Percentiles rank a stretch among this genome's conserved stretches.
phyloP scores from a whole-genome alignment of 495 filamentous ascomycete genomes.

The Rusavskia elegans region DNA sequence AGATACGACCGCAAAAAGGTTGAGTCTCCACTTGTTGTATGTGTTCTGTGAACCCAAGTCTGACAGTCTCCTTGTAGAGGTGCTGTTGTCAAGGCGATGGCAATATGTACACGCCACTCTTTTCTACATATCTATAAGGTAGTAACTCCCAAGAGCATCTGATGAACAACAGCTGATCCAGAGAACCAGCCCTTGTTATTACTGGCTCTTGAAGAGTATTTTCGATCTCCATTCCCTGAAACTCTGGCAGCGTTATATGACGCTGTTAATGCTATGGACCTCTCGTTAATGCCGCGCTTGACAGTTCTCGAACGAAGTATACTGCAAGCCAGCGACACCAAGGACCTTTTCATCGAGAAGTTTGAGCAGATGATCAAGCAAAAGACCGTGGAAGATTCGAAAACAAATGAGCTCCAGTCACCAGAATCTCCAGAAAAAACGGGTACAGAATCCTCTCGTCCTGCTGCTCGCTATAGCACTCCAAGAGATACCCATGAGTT shows the following conservation, averaged over 20 bases:
- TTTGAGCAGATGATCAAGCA: constrained; percentile 88
- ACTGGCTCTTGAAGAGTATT: constrained; percentile 94
- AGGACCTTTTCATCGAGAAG: constrained; percentile 94
- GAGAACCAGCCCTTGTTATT: constrained; percentile 63
- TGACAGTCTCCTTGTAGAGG: constrained; percentile 36
- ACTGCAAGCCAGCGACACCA: constrained; percentile 76
- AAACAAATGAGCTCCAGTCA: constrained; percentile 12
- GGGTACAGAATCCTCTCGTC: constrained; percentile 25
- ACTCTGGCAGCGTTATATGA: constrained; percentile 82
- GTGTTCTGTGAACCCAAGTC: constrained; percentile 4
- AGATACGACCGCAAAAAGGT: constrained; percentile 76
- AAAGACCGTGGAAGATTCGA: constrained; percentile 32
- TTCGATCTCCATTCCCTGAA: constrained; percentile 76
- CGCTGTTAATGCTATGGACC: constrained; percentile 90
- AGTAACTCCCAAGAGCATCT: constrained; percentile 5
- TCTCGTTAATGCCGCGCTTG: constrained; percentile 82
- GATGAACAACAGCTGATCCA: background rate
- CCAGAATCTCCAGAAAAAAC: constrained; percentile 18
- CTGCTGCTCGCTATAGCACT: constrained; percentile 44
- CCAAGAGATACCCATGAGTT: constrained; percentile 95
- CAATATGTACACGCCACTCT: constrained; percentile 97
- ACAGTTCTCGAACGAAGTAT: constrained; percentile 72
- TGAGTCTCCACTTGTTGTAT: background rate
- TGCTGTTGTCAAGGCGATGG: constrained; percentile 95
- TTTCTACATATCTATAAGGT: constrained; percentile 99